Conservation (phyloP, 768 basidiomycete species). For the Boletus speciosus region DNA sequence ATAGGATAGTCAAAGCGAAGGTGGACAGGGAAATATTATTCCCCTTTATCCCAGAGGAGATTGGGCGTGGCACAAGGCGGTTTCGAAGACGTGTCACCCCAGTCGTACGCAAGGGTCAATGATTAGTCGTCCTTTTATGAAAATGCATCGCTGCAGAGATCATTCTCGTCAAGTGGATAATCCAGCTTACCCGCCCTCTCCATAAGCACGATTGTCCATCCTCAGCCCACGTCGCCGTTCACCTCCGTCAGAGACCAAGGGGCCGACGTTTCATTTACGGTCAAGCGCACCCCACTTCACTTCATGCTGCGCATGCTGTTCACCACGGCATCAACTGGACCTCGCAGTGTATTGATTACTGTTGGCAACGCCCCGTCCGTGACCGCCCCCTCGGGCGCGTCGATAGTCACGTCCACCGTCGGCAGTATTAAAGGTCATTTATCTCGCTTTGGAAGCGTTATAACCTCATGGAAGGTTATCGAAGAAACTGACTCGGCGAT, state of each 20-base stretch:
- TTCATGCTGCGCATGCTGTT: slow-evolving; percentile 79
- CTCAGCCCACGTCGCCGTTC: slow-evolving; percentile 43
- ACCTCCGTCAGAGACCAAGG: slow-evolving; percentile 16
- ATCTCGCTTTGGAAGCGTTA: slow-evolving; percentile 73
- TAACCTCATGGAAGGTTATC: not conserved
- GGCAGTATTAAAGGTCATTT: slow-evolving; percentile 71
- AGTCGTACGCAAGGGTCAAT: slow-evolving; percentile 40
- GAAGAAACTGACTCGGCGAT: not conserved
- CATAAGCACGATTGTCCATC: slow-evolving; percentile 44
- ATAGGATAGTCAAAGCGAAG: not conserved
- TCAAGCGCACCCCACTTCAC: slow-evolving; percentile 74
- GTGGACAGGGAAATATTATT: not conserved
- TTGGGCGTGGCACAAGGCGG: slow-evolving; percentile 59
- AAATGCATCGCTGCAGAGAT: slow-evolving; percentile 42
- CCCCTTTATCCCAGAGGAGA: slow-evolving; percentile 58
- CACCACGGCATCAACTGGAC: slow-evolving; percentile 74
- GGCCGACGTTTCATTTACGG: slow-evolving; percentile 17
- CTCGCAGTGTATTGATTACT: slow-evolving; percentile 72
- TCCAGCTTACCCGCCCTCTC: slow-evolving; percentile 44
- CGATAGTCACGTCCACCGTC: slow-evolving; percentile 60
- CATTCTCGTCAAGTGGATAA: slow-evolving; percentile 47
- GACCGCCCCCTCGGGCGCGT: slow-evolving; percentile 45
- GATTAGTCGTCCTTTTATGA: slow-evolving; percentile 51
- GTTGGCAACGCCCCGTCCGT: slow-evolving; percentile 49
- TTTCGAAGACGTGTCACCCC: slow-evolving; percentile 44